A percentile compares a stretch with the other conserved stretches of the same genome.
Evolutionary conservation across 2,329 filamentous ascomycete species (phyloP).

Genomic region (Chaetomium globosum): DNA sequence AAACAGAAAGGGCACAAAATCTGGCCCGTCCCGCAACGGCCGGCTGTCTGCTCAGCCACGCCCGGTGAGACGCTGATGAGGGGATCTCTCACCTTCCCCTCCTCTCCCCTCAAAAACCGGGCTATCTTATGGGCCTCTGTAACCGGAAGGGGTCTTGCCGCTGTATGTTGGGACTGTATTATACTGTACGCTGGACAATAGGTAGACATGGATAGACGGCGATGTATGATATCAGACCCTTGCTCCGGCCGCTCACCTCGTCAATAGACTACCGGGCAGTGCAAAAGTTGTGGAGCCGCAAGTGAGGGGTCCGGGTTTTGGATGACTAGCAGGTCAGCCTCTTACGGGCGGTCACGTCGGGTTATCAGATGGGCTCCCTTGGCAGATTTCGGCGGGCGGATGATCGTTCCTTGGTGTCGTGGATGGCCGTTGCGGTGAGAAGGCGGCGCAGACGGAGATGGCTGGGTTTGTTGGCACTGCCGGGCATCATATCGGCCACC

Average conservation of each 20-base stretch:
- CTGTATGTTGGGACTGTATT: slow-evolving; percentile 17
- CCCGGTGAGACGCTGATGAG: slow-evolving; percentile 23
- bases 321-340: background rate
- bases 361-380: slow-evolving; percentile 17
- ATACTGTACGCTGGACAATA: slow-evolving; percentile 18
- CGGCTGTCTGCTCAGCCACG: slow-evolving; percentile 23
- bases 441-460: slow-evolving; percentile 2
- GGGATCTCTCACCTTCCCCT: slow-evolving; percentile 5
- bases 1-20: background rate
- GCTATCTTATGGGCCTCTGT: background rate
- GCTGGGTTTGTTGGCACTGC: background rate
- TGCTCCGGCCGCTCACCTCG: background rate
- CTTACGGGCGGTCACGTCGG: background rate
- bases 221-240: slow-evolving; percentile 9
- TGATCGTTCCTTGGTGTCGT: slow-evolving; percentile 2
- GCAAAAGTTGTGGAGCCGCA: slow-evolving; percentile 22
- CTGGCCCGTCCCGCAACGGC: slow-evolving; percentile 4
- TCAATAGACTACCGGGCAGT: slow-evolving; percentile 23
- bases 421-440: slow-evolving; percentile 10
- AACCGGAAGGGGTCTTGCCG: slow-evolving; percentile 18
- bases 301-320: slow-evolving; percentile 3
- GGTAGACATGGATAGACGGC: slow-evolving; percentile 5
- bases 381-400: slow-evolving; percentile 10
- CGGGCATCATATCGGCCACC: background rate
- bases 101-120: background rate